Conservation (phyloP, 768 basidiomycete species). For the Russula griseocarnosa region DNA sequence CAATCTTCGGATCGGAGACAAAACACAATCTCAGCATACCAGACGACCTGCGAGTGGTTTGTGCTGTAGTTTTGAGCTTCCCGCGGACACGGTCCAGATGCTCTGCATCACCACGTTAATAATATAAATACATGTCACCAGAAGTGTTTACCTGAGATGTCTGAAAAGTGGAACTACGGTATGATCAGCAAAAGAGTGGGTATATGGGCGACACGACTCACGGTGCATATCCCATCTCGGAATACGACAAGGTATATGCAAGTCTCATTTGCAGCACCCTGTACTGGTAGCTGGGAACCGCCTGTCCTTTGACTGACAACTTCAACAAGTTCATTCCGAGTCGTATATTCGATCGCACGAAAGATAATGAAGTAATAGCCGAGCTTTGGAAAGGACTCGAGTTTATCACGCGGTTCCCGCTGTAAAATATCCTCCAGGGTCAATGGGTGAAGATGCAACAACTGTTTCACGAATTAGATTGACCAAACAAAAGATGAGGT, state of each 20-base stretch:
- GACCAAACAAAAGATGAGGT: background rate
- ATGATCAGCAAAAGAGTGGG: slow-evolving; percentile 3
- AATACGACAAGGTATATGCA: slow-evolving; percentile 91
- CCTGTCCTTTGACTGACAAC: slow-evolving; percentile 31
- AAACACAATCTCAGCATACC: slow-evolving; percentile 41
- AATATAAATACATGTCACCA: slow-evolving; percentile 10
- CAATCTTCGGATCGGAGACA: background rate
- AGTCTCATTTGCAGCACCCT: slow-evolving; percentile 60
- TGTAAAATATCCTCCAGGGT: slow-evolving; percentile 92
- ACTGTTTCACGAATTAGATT: slow-evolving; percentile 39
- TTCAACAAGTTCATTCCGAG: slow-evolving; percentile 41
- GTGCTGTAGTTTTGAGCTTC: slow-evolving; percentile 60
- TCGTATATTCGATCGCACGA: slow-evolving; percentile 66
- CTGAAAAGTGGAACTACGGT: slow-evolving; percentile 81
- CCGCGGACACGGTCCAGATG: slow-evolving; percentile 75
- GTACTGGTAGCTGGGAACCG: slow-evolving; percentile 30
- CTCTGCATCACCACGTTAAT: slow-evolving; percentile 41
- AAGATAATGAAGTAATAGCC: slow-evolving; percentile 93
- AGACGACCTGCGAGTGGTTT: slow-evolving; percentile 64
- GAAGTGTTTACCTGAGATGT: slow-evolving; percentile 56
- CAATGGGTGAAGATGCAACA: slow-evolving; percentile 84
- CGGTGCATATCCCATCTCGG: slow-evolving; percentile 77
- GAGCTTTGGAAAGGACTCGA: slow-evolving; percentile 79
- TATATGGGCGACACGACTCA: slow-evolving; percentile 36
- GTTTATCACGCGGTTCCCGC: slow-evolving; percentile 87